These are phyloP conservation scores for Marasmius fiardii DNA, from an alignment of 1,284 basidiomycete species.

Conservation along the genomic window DNA sequence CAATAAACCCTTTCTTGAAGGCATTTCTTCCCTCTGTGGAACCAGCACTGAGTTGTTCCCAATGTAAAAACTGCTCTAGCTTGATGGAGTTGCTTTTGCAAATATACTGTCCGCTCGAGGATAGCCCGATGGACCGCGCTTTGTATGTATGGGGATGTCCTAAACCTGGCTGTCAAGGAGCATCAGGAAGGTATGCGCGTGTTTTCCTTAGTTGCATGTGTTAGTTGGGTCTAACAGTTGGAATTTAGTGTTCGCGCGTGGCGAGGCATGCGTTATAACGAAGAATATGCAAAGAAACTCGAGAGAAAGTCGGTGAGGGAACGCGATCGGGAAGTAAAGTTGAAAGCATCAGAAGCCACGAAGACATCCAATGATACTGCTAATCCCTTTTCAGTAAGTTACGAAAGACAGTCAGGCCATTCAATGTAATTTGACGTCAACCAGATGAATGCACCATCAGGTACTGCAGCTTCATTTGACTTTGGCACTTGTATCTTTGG, in stretches of 20 bases:
- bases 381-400: conserved; percentile 71
- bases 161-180: conserved; percentile 62
- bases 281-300: conserved; percentile 68
- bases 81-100: conserved; percentile 80
- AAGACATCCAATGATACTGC: conserved; percentile 30
- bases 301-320: conserved; percentile 39
- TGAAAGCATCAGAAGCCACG: conserved; percentile 30
- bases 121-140: conserved; percentile 76
- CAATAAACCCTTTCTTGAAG: conserved; percentile 41
- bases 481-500: conserved; percentile 67
- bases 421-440: neutral
- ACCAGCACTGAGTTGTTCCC: conserved; percentile 50
- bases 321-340: conserved; percentile 35
- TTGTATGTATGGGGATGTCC: conserved; percentile 82
- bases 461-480: conserved; percentile 38
- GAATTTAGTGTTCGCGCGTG: conserved; percentile 69
- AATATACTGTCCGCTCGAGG: conserved; percentile 83
- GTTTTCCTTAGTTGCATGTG: conserved; percentile 3
- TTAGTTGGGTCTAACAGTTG: conserved; percentile 14
- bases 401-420: neutral
- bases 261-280: conserved; percentile 69
- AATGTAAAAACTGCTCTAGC: conserved; percentile 65
- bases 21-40: conserved; percentile 53
- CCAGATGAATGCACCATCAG: conserved; percentile 22
- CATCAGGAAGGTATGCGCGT: conserved; percentile 63